Base-by-base conservation (phyloP, 2,329 filamentous ascomycete species). In the Botrytis porri region DNA sequence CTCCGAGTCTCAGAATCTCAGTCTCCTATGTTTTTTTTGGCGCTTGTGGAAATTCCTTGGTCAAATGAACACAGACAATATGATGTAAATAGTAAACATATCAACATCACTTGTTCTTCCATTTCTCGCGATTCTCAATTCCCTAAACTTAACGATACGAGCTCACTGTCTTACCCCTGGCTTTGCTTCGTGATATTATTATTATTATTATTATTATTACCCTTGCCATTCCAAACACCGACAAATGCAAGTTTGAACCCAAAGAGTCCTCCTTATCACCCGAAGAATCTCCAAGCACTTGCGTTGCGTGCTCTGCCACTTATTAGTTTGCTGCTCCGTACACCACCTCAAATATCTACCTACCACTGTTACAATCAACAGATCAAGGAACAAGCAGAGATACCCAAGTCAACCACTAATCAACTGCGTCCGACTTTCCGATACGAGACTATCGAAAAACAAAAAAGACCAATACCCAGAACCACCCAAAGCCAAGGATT, bases 401-500 rank as follows among this genome's bases (percentile, higher is more conserved):
- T n/a, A 62, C 14, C 60, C 37, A 25, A 18, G 37, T 41, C 37
- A 62, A 63, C 9, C 9, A 29, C 60, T 29, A 62, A 62, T 37
- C 60, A 25, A 41, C 61, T 57, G n/a, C 61, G 41, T 63, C 61
- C 61, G 61, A 37, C 32, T 18, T 37, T 61, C 59, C 32, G 59
- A 63, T 63, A 29, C 61, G 25, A 63, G 37, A 63, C 37, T 63
- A n/a, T 41, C 37, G 39, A 41, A 63, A 63, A 63, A 54, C 29
- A 63, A 63, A 60, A 20, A 37, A 63, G 61, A 43, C 61, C 61
- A 41, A 39, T 62, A 63, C 37, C 61, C 37, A 63, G 37, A 63
- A 63, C 14, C 61, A 54, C 35, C 22, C 51, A 57, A 29, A 57
- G n/a, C 51, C 64, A 66, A 65, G 62, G 64, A 66, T 51, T 66